Conservation (phyloP, 495 filamentous ascomycete genomes). For the Acidomyces sp. region DNA sequence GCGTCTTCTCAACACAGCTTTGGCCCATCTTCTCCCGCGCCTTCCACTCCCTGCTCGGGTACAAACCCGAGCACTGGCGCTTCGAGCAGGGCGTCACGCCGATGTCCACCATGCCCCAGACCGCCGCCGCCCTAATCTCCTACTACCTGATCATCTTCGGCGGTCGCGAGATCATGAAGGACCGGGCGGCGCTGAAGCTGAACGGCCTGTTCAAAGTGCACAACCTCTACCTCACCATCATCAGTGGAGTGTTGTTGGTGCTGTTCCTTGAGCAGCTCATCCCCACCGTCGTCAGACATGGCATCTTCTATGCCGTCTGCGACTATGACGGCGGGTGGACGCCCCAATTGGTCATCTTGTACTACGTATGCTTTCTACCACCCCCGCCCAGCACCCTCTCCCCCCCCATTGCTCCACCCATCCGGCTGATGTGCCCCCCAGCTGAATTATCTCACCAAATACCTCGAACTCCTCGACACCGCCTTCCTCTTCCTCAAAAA, state of each 20-base stretch:
- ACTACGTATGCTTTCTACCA: constrained; percentile 49
- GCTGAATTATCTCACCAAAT: constrained; percentile 79
- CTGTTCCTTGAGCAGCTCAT: constrained; percentile 65
- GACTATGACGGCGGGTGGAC: constrained; percentile 63
- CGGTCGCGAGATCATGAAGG: constrained; percentile 60
- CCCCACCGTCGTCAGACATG: constrained; percentile 51
- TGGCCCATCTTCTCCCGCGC: constrained; percentile 91
- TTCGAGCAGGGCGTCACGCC: constrained; percentile 55
- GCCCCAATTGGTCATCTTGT: constrained; percentile 57
- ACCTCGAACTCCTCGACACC: constrained; percentile 68
- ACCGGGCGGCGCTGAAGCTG: constrained; percentile 52
- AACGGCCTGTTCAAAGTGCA: constrained; percentile 61
- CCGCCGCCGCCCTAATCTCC: constrained; percentile 46
- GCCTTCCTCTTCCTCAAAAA: constrained; percentile 77
- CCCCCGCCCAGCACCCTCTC: neutral
- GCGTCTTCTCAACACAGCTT: constrained; percentile 28
- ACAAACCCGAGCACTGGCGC: constrained; percentile 54
- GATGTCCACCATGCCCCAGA: constrained; percentile 57
- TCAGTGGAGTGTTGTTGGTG: constrained; percentile 51
- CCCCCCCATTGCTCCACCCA: neutral
- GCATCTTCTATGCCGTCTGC: constrained; percentile 64
- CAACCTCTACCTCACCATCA: constrained; percentile 65
- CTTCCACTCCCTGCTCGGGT: constrained; percentile 60
- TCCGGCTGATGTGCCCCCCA: constrained; percentile 25
- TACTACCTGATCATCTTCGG: constrained; percentile 70